A percentile compares a stretch with the other conserved stretches of the same genome.
Conservation (phyloP, 768 basidiomycete genomes). For the Kondoa malvinella region DNA sequence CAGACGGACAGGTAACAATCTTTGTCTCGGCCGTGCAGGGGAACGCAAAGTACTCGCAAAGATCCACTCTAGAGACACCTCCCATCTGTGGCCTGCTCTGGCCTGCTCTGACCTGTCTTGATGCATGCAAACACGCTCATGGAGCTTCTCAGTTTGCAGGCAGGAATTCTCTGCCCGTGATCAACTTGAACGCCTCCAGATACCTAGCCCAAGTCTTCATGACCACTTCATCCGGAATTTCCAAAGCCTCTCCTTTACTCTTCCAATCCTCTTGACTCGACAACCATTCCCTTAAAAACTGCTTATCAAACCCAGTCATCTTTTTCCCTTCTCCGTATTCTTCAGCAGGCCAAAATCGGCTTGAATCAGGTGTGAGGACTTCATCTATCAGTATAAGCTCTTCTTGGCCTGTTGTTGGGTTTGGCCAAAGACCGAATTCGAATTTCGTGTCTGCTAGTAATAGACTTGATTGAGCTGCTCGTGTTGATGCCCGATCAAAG, state of each 20-base stretch:
- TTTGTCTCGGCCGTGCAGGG: too few relatives aligned
- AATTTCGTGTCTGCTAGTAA: constrained; percentile 98
- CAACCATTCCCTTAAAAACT: constrained; percentile 83
- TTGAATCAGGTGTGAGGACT: constrained; percentile 91
- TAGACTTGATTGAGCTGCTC: constrained; percentile 53
- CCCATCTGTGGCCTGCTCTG: too few relatives aligned
- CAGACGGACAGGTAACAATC: too few relatives aligned
- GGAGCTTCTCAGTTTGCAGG: too few relatives aligned
- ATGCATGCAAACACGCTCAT: too few relatives aligned
- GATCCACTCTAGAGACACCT: too few relatives aligned
- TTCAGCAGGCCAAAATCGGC: constrained; percentile 78
- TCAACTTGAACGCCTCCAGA: constrained; percentile 44
- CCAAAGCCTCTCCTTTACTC: constrained; percentile 57
- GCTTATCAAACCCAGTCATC: constrained; percentile 91
- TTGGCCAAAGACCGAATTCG: constrained; percentile 70
- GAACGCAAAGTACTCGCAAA: too few relatives aligned
- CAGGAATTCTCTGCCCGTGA: constrained; percentile 31
- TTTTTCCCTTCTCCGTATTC: constrained; percentile 54
- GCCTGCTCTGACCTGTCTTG: too few relatives aligned
- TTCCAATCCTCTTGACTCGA: background rate
- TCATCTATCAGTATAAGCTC: constrained; percentile 79
- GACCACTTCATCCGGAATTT: constrained; percentile 57
- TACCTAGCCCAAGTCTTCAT: constrained; percentile 62
- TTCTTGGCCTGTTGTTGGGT: constrained; percentile 30
- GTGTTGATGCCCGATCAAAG: constrained; percentile 43